These are phyloP conservation scores for Cercis canadensis DNA, from an alignment of 306 rosid species.

Conservation along the genomic window DNA sequence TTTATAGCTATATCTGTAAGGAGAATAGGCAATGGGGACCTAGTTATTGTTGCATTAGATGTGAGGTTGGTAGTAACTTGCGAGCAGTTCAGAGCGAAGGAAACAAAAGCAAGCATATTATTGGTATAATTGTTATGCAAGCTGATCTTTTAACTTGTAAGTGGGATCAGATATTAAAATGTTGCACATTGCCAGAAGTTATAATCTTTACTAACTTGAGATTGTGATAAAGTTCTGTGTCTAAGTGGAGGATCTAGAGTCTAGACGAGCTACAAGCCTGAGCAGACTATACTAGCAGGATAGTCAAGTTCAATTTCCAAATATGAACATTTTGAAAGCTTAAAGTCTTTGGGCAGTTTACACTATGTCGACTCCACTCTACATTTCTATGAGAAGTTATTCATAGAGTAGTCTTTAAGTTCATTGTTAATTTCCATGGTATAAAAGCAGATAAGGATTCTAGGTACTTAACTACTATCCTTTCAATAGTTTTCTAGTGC, in stretches of 20 bases:
- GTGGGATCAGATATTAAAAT: constrained; percentile 8
- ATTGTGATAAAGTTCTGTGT: background rate
- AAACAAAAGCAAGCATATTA: background rate
- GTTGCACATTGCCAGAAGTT: too few species aligned
- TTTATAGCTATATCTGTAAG: background rate
- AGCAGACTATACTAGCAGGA: background rate
- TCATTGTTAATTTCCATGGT: background rate
- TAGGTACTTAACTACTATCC: background rate
- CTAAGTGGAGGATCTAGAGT: background rate
- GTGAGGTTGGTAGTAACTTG: too few species aligned
- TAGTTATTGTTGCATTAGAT: background rate
- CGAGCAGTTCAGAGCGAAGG: background rate
- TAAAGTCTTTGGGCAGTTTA: too few species aligned
- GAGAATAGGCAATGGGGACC: constrained; percentile 11
- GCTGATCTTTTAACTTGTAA: constrained; percentile 8
- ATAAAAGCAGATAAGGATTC: background rate
- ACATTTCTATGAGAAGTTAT: background rate
- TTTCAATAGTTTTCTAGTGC: background rate
- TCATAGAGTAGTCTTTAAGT: background rate
- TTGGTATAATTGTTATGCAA: background rate
- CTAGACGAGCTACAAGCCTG: too few species aligned
- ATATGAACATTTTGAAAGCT: too few species aligned
- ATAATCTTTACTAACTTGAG: too few species aligned
- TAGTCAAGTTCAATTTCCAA: background rate
- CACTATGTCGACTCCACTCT: too few species aligned